Base-by-base conservation (phyloP, 2,329 filamentous ascomycete species). In the Pestalotiopsis sp. region DNA sequence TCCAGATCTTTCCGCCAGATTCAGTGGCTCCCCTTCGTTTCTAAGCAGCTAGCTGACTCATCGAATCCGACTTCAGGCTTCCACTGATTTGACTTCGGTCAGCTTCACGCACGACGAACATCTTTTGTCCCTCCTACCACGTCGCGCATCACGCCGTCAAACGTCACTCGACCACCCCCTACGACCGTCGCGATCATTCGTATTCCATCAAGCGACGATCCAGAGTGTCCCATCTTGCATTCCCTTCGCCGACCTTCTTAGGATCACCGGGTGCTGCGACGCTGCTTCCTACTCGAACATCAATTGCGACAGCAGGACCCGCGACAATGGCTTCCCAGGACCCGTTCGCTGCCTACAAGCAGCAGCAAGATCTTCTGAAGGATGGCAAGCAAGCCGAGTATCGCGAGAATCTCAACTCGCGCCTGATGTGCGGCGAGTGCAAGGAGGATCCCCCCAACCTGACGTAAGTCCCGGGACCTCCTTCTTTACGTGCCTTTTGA, bases 391-490 rank as follows among this genome's bases (percentile, higher is more conserved):
- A 62, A 31, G 20, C 59, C 31, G 59, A 62, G 59, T 97, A 91
- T 86, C 89, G 90, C 76, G 92, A 97, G 79, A 96, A 98, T 74
- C 87, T 98, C 69, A 97, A 93, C 79, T 92, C 94, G 77, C 90
- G 91, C 73, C 82, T 98, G 71, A 91, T 94, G 72, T 99, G 96
- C 80, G 92, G 90, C 17, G 95, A 99, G 78, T 99, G 96, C 86
- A 92, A 92, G 76, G 94, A 97, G 77, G 87, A 90, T 66, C 96
- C 96, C n/a, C 95, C 96, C 4, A 95, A 97, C 72, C 85, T 99
- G 61, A 64, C 61, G 61, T 64, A 64, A 36, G 39, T 64, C 23
- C 2, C 20, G 45, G 23, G 0, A 13, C 17, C 3, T 31, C 4
- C 39, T 12, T 52, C 3, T n/a, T 13, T 20, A n/a, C 17, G 5